These are phyloP conservation scores for Nadsonia commutata DNA, from an alignment of 1,139 yeast genomes.

Conservation along the genomic window DNA sequence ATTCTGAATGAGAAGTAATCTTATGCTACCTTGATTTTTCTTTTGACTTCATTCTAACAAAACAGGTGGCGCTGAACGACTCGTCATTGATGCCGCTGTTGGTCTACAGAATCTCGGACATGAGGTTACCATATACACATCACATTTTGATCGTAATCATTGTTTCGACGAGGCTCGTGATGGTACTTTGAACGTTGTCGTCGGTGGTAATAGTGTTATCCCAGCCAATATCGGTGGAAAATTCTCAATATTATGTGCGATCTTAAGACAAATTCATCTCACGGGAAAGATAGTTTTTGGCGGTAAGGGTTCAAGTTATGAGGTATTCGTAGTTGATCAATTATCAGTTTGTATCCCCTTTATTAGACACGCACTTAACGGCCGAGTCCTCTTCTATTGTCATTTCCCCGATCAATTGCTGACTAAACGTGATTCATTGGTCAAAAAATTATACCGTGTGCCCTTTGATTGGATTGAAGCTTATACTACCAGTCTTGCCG, in stretches of 20 bases:
- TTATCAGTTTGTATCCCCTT: constrained; percentile 69
- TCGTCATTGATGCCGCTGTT: constrained; percentile 88
- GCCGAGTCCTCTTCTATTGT: constrained; percentile 65
- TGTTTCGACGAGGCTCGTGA: constrained; percentile 79
- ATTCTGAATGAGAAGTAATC: background rate
- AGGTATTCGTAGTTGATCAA: constrained; percentile 76
- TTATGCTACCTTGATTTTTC: background rate
- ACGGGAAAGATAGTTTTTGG: constrained; percentile 34
- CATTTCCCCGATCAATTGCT: constrained; percentile 89
- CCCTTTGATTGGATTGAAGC: constrained; percentile 80
- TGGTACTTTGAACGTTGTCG: constrained; percentile 43
- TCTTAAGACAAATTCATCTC: constrained; percentile 64
- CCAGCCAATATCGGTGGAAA: constrained; percentile 57
- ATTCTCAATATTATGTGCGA: constrained; percentile 72
- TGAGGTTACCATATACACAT: constrained; percentile 58
- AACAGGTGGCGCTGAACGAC: constrained; percentile 81
- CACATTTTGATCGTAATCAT: constrained; percentile 75
- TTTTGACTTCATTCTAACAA: background rate
- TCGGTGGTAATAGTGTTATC: constrained; percentile 58
- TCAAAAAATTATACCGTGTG: constrained; percentile 53
- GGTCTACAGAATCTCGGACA: constrained; percentile 65
- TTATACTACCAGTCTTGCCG: constrained; percentile 63
- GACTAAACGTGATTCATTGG: constrained; percentile 39
- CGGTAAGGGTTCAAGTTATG: constrained; percentile 37
- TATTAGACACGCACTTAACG: constrained; percentile 5